Percentiles rank a stretch among this genome's conserved stretches.
These are phyloP conservation scores for Tripterygium wilfordii DNA, from an alignment of 177 flowering plant genomes.

Conservation along the genomic window DNA sequence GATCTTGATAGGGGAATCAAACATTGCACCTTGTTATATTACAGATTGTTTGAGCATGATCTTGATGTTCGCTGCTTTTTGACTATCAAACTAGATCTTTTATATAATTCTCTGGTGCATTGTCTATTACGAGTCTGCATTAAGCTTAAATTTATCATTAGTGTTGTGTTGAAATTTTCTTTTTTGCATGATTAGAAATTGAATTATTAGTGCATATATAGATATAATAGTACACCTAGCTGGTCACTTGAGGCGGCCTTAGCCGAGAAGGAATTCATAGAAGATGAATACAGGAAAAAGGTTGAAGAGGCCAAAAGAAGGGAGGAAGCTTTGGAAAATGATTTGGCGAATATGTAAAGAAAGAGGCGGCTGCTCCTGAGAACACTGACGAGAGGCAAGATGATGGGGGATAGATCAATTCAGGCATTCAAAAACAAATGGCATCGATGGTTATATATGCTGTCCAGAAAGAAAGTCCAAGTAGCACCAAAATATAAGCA, in stretches of 20 bases:
- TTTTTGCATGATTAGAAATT: too few species aligned
- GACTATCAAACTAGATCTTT: too few species aligned
- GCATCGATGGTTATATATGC: slow-evolving; percentile 20
- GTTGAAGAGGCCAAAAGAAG: slow-evolving; percentile 72
- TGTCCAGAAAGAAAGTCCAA: slow-evolving; percentile 39
- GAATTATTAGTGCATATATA: too few species aligned
- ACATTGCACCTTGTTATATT: too few species aligned
- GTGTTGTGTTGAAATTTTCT: too few species aligned
- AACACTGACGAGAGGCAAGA: slow-evolving; percentile 30
- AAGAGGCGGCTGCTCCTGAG: slow-evolving; percentile 42
- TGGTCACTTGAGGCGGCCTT: slow-evolving; percentile 81
- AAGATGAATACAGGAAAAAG: slow-evolving; percentile 68
- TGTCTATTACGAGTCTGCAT: too few species aligned
- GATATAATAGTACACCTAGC: too few species aligned
- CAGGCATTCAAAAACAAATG: slow-evolving; percentile 28
- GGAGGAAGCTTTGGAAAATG: slow-evolving; percentile 89
- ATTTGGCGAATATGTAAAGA: slow-evolving; percentile 96
- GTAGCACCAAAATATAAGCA: slow-evolving; percentile 23
- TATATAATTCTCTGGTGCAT: too few species aligned
- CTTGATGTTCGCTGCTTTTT: too few species aligned
- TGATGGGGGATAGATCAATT: slow-evolving; percentile 18
- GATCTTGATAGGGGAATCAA: too few species aligned
- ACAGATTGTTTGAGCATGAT: too few species aligned
- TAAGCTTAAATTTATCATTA: too few species aligned
- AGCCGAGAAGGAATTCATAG: slow-evolving; percentile 71